Evolutionary conservation across 352 stramenopile genomes (phyloP).

Genomic region (Globisporangium alternatum): DNA sequence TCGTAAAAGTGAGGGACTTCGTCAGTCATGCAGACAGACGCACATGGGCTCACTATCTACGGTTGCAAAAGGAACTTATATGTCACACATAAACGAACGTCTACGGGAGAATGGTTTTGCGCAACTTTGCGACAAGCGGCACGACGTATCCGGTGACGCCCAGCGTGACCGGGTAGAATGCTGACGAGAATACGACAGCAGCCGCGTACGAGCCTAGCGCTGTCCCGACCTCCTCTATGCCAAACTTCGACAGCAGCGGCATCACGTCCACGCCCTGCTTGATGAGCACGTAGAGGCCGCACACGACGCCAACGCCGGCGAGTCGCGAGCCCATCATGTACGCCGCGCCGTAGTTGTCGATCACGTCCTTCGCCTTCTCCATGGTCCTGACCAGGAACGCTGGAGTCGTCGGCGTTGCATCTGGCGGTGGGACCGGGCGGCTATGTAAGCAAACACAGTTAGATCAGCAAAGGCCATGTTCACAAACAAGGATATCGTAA

Average conservation of each 20-base stretch:
- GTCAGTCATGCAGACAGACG: no score
- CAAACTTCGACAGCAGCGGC: slow-evolving; percentile 66
- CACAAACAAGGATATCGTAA: background rate
- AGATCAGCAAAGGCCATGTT: background rate
- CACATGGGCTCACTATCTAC: no score
- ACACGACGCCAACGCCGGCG: slow-evolving; percentile 74
- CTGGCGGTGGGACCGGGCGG: slow-evolving; percentile 17
- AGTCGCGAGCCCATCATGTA: slow-evolving; percentile 89
- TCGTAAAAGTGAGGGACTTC: no score
- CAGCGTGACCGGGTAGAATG: slow-evolving; percentile 80
- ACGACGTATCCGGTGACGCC: slow-evolving; percentile 73
- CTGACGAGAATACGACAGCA: slow-evolving; percentile 72
- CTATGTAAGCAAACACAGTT: slow-evolving; percentile 10
- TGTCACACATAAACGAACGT: background rate
- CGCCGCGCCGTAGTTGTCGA: slow-evolving; percentile 84
- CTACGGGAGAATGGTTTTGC: slow-evolving; percentile 44
- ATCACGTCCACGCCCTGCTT: slow-evolving; percentile 83
- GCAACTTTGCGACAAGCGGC: slow-evolving; percentile 61
- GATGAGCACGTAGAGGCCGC: slow-evolving; percentile 68
- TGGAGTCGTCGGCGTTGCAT: slow-evolving; percentile 16
- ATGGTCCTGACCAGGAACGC: slow-evolving; percentile 60
- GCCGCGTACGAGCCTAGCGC: slow-evolving; percentile 74
- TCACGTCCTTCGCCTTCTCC: slow-evolving; percentile 64
- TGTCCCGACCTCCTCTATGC: slow-evolving; percentile 67
- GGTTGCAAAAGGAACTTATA: background rate